Evolutionary conservation across 2,329 filamentous ascomycete genomes (phyloP).

Genomic region (Hypoxylon sp.): DNA sequence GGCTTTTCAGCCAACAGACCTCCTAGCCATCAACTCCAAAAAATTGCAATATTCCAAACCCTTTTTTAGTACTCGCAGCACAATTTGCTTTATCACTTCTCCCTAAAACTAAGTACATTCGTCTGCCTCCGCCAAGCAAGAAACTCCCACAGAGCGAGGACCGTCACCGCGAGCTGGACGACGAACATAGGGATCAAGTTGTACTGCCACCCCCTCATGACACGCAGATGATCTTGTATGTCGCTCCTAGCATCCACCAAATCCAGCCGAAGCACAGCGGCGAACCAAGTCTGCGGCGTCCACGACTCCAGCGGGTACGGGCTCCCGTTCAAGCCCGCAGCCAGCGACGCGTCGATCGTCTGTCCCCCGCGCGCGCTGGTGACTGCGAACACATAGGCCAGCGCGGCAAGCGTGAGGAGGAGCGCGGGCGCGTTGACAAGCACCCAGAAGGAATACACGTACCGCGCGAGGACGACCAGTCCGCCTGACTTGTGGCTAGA

Average conservation of each 20-base stretch:
- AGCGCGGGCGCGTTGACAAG: slow-evolving; percentile 47
- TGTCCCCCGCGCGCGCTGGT: slow-evolving; percentile 45
- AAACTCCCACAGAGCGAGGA: slow-evolving; percentile 38
- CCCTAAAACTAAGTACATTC: background rate
- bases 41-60: background rate
- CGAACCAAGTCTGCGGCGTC: slow-evolving; percentile 53
- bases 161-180: slow-evolving; percentile 38
- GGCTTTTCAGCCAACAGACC: too few relatives aligned
- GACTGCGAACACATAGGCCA: slow-evolving; percentile 50
- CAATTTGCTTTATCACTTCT: slow-evolving; percentile 12
- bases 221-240: slow-evolving; percentile 40
- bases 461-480: slow-evolving; percentile 9
- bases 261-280: slow-evolving; percentile 46
- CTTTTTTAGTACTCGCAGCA: background rate
- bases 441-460: slow-evolving; percentile 49
- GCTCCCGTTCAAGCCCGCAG: slow-evolving; percentile 29
- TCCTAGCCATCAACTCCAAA: slow-evolving; percentile 8
- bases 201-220: slow-evolving; percentile 50
- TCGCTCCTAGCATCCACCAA: slow-evolving; percentile 40
- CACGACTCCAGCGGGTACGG: slow-evolving; percentile 47
- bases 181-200: slow-evolving; percentile 48
- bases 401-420: slow-evolving; percentile 49
- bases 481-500: slow-evolving; percentile 34
- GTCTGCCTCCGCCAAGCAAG: slow-evolving; percentile 28
- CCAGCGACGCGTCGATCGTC: slow-evolving; percentile 44